Base-by-base conservation (phyloP, 2,329 filamentous ascomycete species). In the Aureobasidium uvarum region DNA sequence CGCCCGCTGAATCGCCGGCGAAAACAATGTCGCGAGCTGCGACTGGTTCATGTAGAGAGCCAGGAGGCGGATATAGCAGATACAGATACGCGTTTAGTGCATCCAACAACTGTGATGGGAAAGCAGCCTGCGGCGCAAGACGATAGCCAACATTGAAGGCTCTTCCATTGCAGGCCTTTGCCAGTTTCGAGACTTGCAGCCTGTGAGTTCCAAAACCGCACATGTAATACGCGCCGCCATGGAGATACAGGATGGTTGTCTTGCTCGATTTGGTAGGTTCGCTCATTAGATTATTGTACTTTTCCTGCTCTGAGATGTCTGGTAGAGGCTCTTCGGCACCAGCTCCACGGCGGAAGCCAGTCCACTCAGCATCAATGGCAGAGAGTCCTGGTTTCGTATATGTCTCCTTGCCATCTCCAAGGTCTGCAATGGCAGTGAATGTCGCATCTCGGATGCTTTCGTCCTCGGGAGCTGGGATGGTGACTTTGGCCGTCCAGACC, bases 401-500 rank as follows among this genome's bases (percentile, higher is more conserved):
- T 13, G 68, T 71, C 65, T 78, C 69, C 3, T 71, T 71, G 1
- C 75, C 76, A 1, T 78, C 76, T 59, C 79, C 80, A 74, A 89
- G 74, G 1, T 79, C 80, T 28, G 85, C 79, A 51, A 92, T 85
- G 3, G 83, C 84, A 36, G 77, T 77, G 68, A 86, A 78, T 31
- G 92, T 72, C 1, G 82, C 80, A 50, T 88, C 81, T n/a, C 84
- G 78, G 16, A 87, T 73, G 7, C 67, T 69, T 48, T 81, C 78
- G 51, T 84, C 71, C 10, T 58, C 67, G 0, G 88, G 89, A 2
- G 79, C 78, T 0, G 86, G 84, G 18, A 91, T 79, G 0, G 83
- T 84, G 48, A 90, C 87, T 64, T 86, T 89, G 71, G 87, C 88
- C 28, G 96, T 82, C 93, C 93, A 97, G 69, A 95, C 86, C 51